Base-by-base conservation (phyloP, 2,329 filamentous ascomycete species). In the Hypoxylon rubiginosum region DNA sequence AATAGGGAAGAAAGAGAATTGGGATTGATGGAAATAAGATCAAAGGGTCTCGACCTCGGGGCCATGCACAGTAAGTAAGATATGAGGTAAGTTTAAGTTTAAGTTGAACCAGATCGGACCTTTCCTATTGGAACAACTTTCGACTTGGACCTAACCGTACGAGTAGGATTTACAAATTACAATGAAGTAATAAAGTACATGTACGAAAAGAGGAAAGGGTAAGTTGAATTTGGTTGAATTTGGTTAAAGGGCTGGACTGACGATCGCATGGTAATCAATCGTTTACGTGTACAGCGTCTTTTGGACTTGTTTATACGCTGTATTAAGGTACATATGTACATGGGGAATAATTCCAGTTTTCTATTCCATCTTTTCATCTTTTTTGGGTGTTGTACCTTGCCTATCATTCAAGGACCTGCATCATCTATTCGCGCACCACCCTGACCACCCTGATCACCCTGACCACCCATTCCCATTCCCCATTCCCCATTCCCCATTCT, bases 201-300 rank as follows among this genome's bases (percentile, higher is more conserved):
- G 19, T 21, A 52, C 64, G 60, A 49, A 64, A 67, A 64, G 51
- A 61, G 60, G 59, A 61, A 64, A 54, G 53, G 55, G 26, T 53
- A 4, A 9, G 28, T 53, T 46, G 30, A 30, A 39, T n/a, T n/a
- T n/a, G n/a, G n/a, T n/a, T n/a, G n/a, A n/a, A 51, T 49, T 34
- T 50, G 26, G 26, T 58, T 57, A 54, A 45, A 48, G 55, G 52
- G 36, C 26, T 62, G 36, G 48, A 59, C 41, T 63, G 62, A 51
- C 58, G 66, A 66, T 68, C 58, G 32, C 36, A 60, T 46, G 62
- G 58, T 57, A 62, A 63, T 64, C 54, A 56, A 54, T 61, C 62
- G 51, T 66, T 62, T 68, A 66, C 66, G 66, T 69, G 59, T 55
- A 64, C 59, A 61, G n/a, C 32, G 19, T 41, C 41, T 32, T 68